Evolutionary conservation across 225 moss, liverwort and hornwort genomes (phyloP).

Genomic region (Ulota crispa): DNA sequence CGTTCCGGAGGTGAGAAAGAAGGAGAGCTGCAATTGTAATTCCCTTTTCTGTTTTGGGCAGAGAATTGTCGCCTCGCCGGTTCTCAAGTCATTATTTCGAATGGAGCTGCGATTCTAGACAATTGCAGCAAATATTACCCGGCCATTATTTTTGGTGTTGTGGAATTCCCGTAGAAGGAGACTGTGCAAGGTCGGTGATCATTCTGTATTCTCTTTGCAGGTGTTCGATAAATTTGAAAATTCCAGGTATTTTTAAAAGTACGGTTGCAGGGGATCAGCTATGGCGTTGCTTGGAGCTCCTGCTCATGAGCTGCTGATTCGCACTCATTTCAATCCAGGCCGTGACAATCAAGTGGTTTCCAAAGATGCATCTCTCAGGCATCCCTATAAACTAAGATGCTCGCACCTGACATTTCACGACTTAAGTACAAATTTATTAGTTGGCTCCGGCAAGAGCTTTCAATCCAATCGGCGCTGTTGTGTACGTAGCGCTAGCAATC

Average conservation of each 20-base stretch:
- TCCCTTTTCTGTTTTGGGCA: not conserved
- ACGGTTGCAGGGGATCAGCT: slow-evolving; percentile 13
- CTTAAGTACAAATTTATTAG: not conserved
- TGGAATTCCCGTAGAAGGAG: not conserved
- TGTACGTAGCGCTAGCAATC: slow-evolving; percentile 14
- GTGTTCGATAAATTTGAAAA: not conserved
- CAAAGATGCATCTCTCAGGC: not conserved
- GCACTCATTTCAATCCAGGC: slow-evolving; percentile 22
- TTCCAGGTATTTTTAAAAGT: not conserved
- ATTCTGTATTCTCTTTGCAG: not conserved
- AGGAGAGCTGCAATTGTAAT: not conserved
- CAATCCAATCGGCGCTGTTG: slow-evolving; percentile 7
- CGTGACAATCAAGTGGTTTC: slow-evolving; percentile 10
- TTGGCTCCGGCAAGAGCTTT: slow-evolving; percentile 22
- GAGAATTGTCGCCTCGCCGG: not conserved
- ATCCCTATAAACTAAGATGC: not conserved
- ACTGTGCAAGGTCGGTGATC: not conserved
- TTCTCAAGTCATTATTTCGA: not conserved
- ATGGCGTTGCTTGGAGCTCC: slow-evolving; percentile 49
- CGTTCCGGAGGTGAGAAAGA: not conserved
- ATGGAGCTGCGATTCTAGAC: not conserved
- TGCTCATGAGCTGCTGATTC: slow-evolving; percentile 29
- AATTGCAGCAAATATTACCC: not conserved
- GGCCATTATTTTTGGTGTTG: not conserved
- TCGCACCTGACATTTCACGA: slow-evolving; percentile 18